Evolutionary conservation across 805 yeast species (phyloP), one percentile per base, ranked within the genome.

Genomic region (Kodamaea laetipori): DNA sequence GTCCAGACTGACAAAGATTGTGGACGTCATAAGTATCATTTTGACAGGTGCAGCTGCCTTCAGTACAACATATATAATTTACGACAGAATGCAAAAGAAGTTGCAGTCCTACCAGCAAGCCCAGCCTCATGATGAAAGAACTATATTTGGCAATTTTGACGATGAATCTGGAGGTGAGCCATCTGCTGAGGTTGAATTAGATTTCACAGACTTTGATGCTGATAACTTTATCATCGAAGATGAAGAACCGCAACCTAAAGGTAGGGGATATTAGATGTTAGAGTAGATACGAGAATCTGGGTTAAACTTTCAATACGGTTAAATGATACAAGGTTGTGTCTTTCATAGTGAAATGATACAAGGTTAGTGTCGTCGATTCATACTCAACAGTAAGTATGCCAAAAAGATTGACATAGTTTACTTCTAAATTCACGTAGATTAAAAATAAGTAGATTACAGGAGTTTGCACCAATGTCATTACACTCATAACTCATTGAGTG

Each of bases 41-140:
- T 48, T 84, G 3, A 81, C 97, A 0, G 69, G 67, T 3, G 34
- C 61, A 0, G 78, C 85, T 0, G 74, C 88, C 4, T 64, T 76
- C 0, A 46, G 69, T 6, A 83, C 92, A 0, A 82, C 94, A 1
- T 82, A 79, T 67, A 45, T 87, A 8, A 73, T 90, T 6, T 90
- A 87, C 63, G 60, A 64, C 34, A 79, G 78, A 47, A 68, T 78
- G 73, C 72, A 72, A 50, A 45, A 47, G 26, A 70, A 69, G 50
- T 55, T 71, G 45, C 50, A 53, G 6, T 43, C 52, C 8, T 68
- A 66, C 48, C 66, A 60, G 27, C 25, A 48, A 13, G 33, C 37
- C 8, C 41, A 26, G 12, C 35, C 38, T 16, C 42, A 23, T 2
- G 54, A 54, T 46, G 73, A 67, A 34, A 56, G 59, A 18, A 56